Base-by-base conservation (phyloP, 148 eudicot species). In the Gaultheria prostrata region DNA sequence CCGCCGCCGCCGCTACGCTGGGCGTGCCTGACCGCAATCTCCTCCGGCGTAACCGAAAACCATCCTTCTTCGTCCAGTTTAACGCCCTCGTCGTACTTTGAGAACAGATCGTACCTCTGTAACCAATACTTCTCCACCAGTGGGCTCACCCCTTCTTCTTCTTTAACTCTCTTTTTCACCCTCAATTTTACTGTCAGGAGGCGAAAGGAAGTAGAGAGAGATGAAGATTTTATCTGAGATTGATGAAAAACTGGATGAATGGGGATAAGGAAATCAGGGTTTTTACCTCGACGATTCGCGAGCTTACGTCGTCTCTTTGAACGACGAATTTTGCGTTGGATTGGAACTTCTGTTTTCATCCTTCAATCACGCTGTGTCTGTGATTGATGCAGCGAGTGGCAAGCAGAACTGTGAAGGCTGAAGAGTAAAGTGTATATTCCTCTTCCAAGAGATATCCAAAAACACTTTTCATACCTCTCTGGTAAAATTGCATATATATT, bases 21-120 rank as follows among this genome's bases (percentile, higher is more conserved):
- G 0, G 92, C 92, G 26, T 90, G 92, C 15, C 88, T 48, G 59
- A 80, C 82, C 1, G 92, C 92, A 35, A 89, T 85, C 80, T 81
- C 87, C 48, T 90, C 92, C 17, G 91, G 92, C 65, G 91, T 90
- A 20, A 89, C 91, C 51, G 91, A 90, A 46, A 77, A 90, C 92
- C 92, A 90, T 3, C 92, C 92, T 75, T 90, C 91, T 87, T 90
- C 91, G 59, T 90, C 92, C 90, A 89, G 45, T 76, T 79, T 75
- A 45, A 90, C 83, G 15, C 92, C 92, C 63, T 85, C 80, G 17
- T 90, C 92, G 73, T 86, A 90, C 46, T 83, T 89, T 21, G 88
- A 86, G 72, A 90, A 90, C 20, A 90, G 80, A 79, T 87, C 85
- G 28, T 89, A 89, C 1, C 92, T 80, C 67, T 82, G 90, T 39